Conservation (phyloP, 441 rosid genomes). For the Brassica balearica region DNA sequence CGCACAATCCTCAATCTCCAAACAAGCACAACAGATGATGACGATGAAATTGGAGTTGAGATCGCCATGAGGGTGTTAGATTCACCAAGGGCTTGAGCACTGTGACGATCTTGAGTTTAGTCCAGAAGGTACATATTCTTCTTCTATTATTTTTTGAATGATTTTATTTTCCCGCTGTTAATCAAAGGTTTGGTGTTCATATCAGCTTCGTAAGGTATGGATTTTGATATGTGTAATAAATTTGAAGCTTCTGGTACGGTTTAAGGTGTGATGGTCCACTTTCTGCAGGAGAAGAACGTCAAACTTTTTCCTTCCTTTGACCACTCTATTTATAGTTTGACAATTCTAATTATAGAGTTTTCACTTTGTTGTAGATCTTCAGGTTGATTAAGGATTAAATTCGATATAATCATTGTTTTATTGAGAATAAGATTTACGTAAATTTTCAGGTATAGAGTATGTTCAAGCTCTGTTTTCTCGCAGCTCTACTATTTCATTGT, state of each 20-base stretch:
- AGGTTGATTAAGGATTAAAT: not conserved
- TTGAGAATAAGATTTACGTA: not conserved
- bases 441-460: no score
- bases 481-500: not conserved
- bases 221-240: not conserved
- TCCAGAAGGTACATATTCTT: no score
- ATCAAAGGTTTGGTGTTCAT: not conserved
- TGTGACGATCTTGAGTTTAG: no score
- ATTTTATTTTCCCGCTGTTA: no score
- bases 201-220: not conserved
- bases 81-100: no score
- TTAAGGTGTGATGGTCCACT: not conserved
- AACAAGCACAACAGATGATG: no score
- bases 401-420: not conserved
- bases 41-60: no score
- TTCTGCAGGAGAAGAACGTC: not conserved
- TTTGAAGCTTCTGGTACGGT: not conserved
- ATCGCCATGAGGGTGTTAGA: no score
- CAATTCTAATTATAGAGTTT: not conserved
- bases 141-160: no score
- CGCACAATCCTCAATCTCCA: no score
- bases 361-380: not conserved
- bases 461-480: not conserved
- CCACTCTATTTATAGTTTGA: no score
- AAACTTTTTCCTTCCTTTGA: not conserved